Evolutionary conservation across 2,329 filamentous ascomycete species (phyloP).

Genomic region (Fusarium zealandicum): DNA sequence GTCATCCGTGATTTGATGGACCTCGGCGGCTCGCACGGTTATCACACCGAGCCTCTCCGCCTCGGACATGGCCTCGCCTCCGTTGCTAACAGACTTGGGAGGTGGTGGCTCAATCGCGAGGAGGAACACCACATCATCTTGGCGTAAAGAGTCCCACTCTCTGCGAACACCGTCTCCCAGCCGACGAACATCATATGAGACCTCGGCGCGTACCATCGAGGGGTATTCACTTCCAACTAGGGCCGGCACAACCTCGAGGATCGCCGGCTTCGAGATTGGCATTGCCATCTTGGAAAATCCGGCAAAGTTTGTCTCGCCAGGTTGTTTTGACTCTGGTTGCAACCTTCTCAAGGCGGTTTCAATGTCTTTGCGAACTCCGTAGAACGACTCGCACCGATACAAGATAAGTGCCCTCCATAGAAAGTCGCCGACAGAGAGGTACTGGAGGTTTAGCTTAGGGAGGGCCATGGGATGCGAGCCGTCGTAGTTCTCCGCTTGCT

Average conservation of each 20-base stretch:
- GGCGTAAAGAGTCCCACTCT: constrained; percentile 89
- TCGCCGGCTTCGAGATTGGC: constrained; percentile 82
- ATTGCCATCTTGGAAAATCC: constrained; percentile 94
- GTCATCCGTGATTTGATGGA: constrained; percentile 86
- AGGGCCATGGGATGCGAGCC: constrained; percentile 87
- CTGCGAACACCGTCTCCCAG: constrained; percentile 77
- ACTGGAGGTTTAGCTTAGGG: constrained; percentile 94
- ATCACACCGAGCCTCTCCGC: constrained; percentile 71
- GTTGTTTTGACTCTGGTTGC: constrained; percentile 69
- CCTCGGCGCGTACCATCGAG: constrained; percentile 85
- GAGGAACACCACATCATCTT: constrained; percentile 90
- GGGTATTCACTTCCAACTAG: constrained; percentile 84
- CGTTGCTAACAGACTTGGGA: constrained; percentile 61
- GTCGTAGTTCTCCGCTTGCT: constrained; percentile 86
- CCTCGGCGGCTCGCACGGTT: constrained; percentile 80
- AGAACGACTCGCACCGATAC: constrained; percentile 90
- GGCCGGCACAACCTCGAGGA: constrained; percentile 84
- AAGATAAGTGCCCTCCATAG: constrained; percentile 93
- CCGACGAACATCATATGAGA: constrained; percentile 81
- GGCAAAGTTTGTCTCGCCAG: constrained; percentile 75
- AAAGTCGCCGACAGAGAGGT: constrained; percentile 93
- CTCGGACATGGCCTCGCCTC: constrained; percentile 51
- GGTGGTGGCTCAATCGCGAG: constrained; percentile 73
- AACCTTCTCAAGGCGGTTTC: constrained; percentile 82
- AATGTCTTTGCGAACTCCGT: constrained; percentile 90